phyloP scores from a whole-genome alignment of 345 rosid genomes.

The Psidium guajava region DNA sequence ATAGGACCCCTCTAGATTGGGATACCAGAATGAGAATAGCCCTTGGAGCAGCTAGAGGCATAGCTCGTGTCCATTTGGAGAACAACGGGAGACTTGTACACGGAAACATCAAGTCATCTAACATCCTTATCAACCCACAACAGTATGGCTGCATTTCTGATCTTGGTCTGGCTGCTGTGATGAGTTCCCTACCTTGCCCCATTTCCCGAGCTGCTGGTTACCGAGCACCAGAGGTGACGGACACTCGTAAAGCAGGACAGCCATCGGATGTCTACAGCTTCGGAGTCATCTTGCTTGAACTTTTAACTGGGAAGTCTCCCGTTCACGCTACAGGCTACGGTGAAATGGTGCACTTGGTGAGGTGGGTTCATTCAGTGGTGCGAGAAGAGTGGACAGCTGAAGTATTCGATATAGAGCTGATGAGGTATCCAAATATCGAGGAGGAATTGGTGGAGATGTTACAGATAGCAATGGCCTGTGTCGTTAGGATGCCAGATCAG shows the following conservation, averaged over 20 bases:
- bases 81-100: conserved; percentile 70
- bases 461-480: conserved; percentile 93
- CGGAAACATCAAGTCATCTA: conserved; percentile 89
- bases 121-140: conserved; percentile 67
- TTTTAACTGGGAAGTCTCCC: conserved; percentile 89
- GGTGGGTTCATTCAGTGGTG: conserved; percentile 98
- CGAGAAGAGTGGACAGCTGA: conserved; percentile 99
- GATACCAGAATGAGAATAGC: conserved; percentile 70
- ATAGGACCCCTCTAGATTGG: conserved; percentile 64
- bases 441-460: conserved; percentile 99
- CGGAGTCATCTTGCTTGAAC: conserved; percentile 87
- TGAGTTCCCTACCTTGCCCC: conserved; percentile 62
- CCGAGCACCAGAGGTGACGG: conserved; percentile 88
- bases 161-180: conserved; percentile 69
- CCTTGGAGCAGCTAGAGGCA: conserved; percentile 84
- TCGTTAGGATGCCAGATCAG: conserved; percentile 70
- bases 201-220: conserved; percentile 89
- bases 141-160: conserved; percentile 72
- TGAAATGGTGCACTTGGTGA: conserved; percentile 82
- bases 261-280: conserved; percentile 90
- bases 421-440: conserved; percentile 82
- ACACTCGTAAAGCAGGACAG: conserved; percentile 85
- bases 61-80: conserved; percentile 57
- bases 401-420: conserved; percentile 86
- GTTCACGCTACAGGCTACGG: conserved; percentile 72